A percentile compares a stretch with the other conserved stretches of the same genome.
Conservation (phyloP, 2,329 filamentous ascomycete species). For the Ceratocystis colombiana region DNA sequence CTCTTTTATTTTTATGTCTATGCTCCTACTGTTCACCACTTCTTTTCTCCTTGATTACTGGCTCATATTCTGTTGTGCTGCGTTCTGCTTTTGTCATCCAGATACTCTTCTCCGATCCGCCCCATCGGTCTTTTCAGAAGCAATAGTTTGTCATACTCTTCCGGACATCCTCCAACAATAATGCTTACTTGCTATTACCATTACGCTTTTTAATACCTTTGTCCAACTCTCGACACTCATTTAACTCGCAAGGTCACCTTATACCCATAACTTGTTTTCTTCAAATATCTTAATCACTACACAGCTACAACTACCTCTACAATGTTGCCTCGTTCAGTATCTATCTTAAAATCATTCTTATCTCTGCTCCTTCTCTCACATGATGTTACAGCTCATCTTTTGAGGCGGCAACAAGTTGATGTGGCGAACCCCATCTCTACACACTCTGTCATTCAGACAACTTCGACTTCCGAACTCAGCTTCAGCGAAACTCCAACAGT, state of each 20-base stretch:
- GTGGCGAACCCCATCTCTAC: not conserved
- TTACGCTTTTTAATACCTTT: not conserved
- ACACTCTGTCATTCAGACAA: not conserved
- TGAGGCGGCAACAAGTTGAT: constrained; percentile 33
- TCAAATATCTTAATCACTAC: not conserved
- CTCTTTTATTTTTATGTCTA: not conserved
- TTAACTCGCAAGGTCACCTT: not conserved
- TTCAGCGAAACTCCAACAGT: constrained; percentile 4
- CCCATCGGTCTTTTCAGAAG: constrained; percentile 5
- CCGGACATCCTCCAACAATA: not conserved
- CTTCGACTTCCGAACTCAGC: not conserved
- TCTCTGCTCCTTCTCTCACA: constrained; percentile 36
- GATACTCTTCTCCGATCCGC: not conserved
- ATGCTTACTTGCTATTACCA: not conserved
- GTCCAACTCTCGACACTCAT: constrained; percentile 5
- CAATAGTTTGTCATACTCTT: constrained; percentile 9
- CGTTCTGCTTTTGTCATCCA: not conserved
- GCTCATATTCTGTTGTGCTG: not conserved
- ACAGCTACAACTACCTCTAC: not conserved
- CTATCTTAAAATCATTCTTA: constrained; percentile 30
- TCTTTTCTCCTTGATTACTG: not conserved
- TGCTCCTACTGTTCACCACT: not conserved
- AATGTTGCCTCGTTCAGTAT: constrained; percentile 19
- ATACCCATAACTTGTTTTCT: not conserved
- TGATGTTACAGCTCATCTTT: constrained; percentile 32